A percentile compares a stretch with the other conserved stretches of the same genome.
These are phyloP conservation scores for Sordariomycetes sp. DNA, from an alignment of 2,329 filamentous ascomycete genomes.

Conservation along the genomic window DNA sequence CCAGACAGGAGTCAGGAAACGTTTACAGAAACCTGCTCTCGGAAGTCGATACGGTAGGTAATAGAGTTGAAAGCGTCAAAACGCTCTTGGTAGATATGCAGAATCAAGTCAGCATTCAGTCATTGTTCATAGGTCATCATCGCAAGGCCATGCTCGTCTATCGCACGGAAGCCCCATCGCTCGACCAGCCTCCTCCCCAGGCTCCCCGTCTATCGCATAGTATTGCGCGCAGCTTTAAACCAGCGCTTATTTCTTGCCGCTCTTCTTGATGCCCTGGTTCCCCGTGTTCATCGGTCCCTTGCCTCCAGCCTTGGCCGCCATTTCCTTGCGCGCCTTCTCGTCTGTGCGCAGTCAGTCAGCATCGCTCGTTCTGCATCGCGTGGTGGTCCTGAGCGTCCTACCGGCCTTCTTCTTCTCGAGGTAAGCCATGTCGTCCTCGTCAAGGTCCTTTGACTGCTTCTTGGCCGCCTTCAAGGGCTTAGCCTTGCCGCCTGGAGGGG, in stretches of 20 bases:
- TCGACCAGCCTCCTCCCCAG: not conserved
- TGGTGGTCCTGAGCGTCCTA: slow-evolving; percentile 32
- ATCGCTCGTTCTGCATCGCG: not conserved
- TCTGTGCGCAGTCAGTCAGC: slow-evolving; percentile 34
- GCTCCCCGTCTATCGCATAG: not conserved
- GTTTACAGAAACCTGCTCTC: no score
- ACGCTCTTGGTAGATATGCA: no score
- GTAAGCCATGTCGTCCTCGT: slow-evolving; percentile 79
- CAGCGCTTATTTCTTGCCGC: slow-evolving; percentile 75
- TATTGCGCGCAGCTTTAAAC: not conserved
- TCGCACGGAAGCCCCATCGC: no score
- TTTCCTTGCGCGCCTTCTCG: slow-evolving; percentile 76
- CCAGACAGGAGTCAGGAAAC: no score
- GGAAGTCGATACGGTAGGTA: no score
- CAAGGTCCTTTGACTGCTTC: slow-evolving; percentile 73
- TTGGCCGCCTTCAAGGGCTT: slow-evolving; percentile 85
- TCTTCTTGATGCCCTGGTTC: slow-evolving; percentile 92
- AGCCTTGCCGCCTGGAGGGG: slow-evolving; percentile 61
- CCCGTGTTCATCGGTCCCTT: slow-evolving; percentile 85
- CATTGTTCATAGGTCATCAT: no score
- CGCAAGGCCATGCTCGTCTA: no score
- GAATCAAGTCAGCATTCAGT: no score
- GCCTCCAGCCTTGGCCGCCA: slow-evolving; percentile 73
- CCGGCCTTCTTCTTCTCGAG: slow-evolving; percentile 78
- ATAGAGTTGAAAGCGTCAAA: no score